Conservation (phyloP, 2,329 filamentous ascomycete species). For the Zymoseptoria ardabiliae region DNA sequence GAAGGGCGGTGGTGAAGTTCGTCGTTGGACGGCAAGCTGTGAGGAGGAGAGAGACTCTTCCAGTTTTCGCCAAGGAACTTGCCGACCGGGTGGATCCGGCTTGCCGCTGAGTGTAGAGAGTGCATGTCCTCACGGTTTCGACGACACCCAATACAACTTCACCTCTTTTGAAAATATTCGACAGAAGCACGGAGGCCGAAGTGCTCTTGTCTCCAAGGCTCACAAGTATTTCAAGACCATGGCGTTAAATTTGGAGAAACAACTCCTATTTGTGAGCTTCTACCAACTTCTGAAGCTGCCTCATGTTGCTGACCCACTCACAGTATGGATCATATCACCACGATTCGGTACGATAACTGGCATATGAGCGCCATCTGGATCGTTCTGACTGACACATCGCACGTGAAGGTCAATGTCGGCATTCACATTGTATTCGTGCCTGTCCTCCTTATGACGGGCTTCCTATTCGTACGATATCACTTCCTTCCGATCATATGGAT, state of each 20-base stretch:
- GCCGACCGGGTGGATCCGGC: too few relatives aligned
- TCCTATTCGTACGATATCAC: conserved; percentile 57
- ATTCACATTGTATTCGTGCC: conserved; percentile 79
- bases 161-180: neutral
- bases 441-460: conserved; percentile 61
- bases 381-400: neutral
- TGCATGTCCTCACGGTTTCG: too few relatives aligned
- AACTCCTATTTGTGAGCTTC: conserved; percentile 67
- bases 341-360: conserved; percentile 48
- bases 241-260: conserved; percentile 69
- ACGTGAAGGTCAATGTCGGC: conserved; percentile 57
- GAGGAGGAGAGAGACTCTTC: conserved; percentile 5
- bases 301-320: conserved; percentile 7
- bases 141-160: neutral
- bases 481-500: neutral
- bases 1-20: conserved; percentile 19
- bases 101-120: neutral
- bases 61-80: neutral
- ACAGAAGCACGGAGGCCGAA: neutral
- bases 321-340: conserved; percentile 83
- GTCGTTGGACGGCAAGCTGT: conserved; percentile 6
- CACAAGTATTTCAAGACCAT: conserved; percentile 24
- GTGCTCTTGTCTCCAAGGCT: neutral
- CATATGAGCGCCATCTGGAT: neutral
- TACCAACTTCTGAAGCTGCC: conserved; percentile 13